Percentiles rank a stretch among this genome's conserved stretches.
Evolutionary conservation across 257 asterid genomes (phyloP).

Genomic region (Buddleja alternifolia): DNA sequence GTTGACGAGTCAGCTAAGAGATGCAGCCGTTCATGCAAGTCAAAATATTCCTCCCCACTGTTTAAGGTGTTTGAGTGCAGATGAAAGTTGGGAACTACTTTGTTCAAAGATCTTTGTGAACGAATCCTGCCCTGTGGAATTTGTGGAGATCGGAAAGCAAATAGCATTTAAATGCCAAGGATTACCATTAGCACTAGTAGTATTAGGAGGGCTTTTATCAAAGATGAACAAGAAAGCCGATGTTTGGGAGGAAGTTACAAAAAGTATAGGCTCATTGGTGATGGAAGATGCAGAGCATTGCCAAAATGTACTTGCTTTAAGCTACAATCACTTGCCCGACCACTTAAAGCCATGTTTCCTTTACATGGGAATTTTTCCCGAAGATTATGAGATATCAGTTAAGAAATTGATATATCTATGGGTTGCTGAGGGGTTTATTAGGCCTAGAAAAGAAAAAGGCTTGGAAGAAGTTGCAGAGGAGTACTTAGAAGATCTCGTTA

Average conservation of each 20-base stretch:
- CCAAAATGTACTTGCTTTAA: too few relatives aligned
- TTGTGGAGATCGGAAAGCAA: conserved; percentile 24
- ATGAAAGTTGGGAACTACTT: conserved; percentile 37
- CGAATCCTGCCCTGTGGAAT: conserved; percentile 13
- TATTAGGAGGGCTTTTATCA: conserved; percentile 33
- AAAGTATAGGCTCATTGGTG: conserved; percentile 23
- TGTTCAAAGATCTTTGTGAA: conserved; percentile 12
- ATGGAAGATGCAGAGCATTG: conserved; percentile 10
- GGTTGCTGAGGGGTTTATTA: conserved; percentile 37
- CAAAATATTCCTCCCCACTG: not conserved
- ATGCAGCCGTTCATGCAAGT: conserved; percentile 21
- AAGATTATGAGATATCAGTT: conserved; percentile 23
- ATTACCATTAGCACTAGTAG: conserved; percentile 33
- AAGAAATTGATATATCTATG: conserved; percentile 27
- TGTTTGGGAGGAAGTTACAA: conserved; percentile 21
- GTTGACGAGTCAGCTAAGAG: conserved; percentile 27
- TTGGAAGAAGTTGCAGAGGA: conserved; percentile 35
- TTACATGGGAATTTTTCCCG: too few relatives aligned
- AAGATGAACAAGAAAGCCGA: conserved; percentile 13
- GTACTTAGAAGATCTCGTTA: conserved; percentile 31
- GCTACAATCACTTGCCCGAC: too few relatives aligned
- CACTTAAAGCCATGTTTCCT: too few relatives aligned
- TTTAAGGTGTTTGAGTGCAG: conserved; percentile 6
- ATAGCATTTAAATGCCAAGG: conserved; percentile 37
- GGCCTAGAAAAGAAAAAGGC: not conserved